Conservation (phyloP, 2,329 filamentous ascomycete species). For the Ceratocystis papillata region DNA sequence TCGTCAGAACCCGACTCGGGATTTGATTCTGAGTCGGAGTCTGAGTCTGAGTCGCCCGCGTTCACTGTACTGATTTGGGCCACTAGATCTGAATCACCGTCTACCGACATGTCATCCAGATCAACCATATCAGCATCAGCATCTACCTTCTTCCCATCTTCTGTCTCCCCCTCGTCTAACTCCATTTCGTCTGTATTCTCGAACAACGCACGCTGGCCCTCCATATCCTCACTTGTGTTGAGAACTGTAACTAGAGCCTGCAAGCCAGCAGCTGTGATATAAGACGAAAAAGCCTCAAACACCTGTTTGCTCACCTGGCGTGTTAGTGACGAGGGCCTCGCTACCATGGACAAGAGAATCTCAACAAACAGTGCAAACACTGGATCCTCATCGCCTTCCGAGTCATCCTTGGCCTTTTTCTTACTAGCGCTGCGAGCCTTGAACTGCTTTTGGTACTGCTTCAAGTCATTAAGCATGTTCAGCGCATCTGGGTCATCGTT, state of each 20-base stretch:
- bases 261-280: conserved; percentile 63
- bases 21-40: conserved; percentile 34
- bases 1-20: conserved; percentile 35
- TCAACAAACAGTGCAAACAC: conserved; percentile 58
- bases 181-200: conserved; percentile 46
- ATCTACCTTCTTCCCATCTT: conserved; percentile 10
- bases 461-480: conserved; percentile 70
- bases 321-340: conserved; percentile 73
- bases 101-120: conserved; percentile 39
- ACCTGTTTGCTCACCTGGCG: conserved; percentile 79
- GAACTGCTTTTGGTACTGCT: conserved; percentile 59
- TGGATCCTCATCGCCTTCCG: conserved; percentile 36
- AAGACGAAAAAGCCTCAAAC: conserved; percentile 67
- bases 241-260: conserved; percentile 58
- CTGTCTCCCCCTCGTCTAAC: conserved; percentile 15
- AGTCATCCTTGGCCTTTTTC: conserved; percentile 37
- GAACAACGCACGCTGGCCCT: conserved; percentile 80
- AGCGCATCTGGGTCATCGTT: conserved; percentile 81
- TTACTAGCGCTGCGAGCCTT: conserved; percentile 39
- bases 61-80: conserved; percentile 28
- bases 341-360: conserved; percentile 79
- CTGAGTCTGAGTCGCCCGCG: conserved; percentile 33
- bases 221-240: conserved; percentile 64
- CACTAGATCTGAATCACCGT: conserved; percentile 33
- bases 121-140: conserved; percentile 38